Evolutionary conservation across 768 basidiomycete genomes (phyloP), one percentile per base, ranked within the genome.

Genomic region (Tricholoma matsutake): DNA sequence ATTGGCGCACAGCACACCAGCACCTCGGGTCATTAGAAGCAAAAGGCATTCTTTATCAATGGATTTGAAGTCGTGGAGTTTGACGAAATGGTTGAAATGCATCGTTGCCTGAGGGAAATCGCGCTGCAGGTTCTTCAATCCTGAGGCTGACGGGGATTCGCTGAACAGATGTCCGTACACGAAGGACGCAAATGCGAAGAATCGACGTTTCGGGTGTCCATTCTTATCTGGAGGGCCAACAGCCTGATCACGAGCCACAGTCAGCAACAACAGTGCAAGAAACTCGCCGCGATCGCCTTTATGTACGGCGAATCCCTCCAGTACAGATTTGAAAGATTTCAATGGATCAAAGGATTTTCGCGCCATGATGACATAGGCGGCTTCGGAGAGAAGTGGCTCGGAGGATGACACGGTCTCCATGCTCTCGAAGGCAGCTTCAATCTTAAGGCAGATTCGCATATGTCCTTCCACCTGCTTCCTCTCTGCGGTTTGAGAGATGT

Each of bases 381-480:
- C 71, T 59, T 73, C 72, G 2, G 71, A 65, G 6, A 73, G 62
- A n/a, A 70, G 54, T 16, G 72, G 72, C 61, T 73, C 71, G 2
- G 71, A 72, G 29, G 71, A 25, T 34, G 65, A 68, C 10, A 61
- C 41, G n/a, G 73, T 74, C 20, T 59, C 51, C 64, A 72, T 65
- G 58, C 39, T 58, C 51, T 68, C 59, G 18, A 37, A 55, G 13
- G 54, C 34, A 20, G 54, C 9, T 6, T 55, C 34, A 34, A 55
- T 28, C 18, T 55, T n/a, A 16, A 55, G 31, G 9, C 54, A 55
- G 16, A 55, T 34, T 39, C 34, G 31, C 54, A 55, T 55, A 25
- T 55, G 54, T 14, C 28, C 32, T 35, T 55, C 20, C 14, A 55
- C 54, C 34, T 55, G 54, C 6, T 22, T 22, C 37, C 37, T 55